Conservation (phyloP, 495 filamentous ascomycete genomes). For the Podospora bellae-mahoneyi region DNA sequence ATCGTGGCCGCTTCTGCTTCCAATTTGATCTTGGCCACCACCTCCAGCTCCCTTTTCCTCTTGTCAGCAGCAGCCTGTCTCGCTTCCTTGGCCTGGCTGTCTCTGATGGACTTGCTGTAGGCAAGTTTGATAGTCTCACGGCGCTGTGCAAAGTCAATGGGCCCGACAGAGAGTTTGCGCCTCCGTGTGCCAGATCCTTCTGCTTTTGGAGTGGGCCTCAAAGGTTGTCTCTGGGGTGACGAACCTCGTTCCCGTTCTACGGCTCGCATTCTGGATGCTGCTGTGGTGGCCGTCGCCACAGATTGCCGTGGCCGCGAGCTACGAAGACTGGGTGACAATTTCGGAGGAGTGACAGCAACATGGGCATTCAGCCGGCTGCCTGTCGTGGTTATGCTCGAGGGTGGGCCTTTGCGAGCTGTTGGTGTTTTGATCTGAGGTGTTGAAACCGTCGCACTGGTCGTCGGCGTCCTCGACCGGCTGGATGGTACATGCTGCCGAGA, state of each 20-base stretch:
- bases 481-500: slow-evolving; percentile 34
- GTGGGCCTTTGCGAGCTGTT: slow-evolving; percentile 33
- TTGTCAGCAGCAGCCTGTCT: slow-evolving; percentile 42
- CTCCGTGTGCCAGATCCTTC: slow-evolving; percentile 38
- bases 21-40: slow-evolving; percentile 34
- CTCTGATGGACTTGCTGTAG: slow-evolving; percentile 71
- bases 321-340: slow-evolving; percentile 65
- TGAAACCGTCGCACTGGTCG: slow-evolving; percentile 33
- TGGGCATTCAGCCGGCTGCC: slow-evolving; percentile 51
- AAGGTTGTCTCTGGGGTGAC: slow-evolving; percentile 37
- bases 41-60: slow-evolving; percentile 41
- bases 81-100: slow-evolving; percentile 60
- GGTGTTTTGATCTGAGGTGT: slow-evolving; percentile 39
- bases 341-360: slow-evolving; percentile 48
- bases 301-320: slow-evolving; percentile 79
- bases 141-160: slow-evolving; percentile 74
- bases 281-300: slow-evolving; percentile 67
- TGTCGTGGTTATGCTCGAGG: slow-evolving; percentile 29
- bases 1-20: slow-evolving; percentile 33
- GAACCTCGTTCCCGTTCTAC: slow-evolving; percentile 42
- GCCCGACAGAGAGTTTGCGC: slow-evolving; percentile 54
- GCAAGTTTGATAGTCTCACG: slow-evolving; percentile 75
- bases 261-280: slow-evolving; percentile 59
- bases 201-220: slow-evolving; percentile 35
- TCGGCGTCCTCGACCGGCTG: slow-evolving; percentile 36